Conservation (phyloP, 1,284 basidiomycete genomes). For the Puccinia sorghi region DNA sequence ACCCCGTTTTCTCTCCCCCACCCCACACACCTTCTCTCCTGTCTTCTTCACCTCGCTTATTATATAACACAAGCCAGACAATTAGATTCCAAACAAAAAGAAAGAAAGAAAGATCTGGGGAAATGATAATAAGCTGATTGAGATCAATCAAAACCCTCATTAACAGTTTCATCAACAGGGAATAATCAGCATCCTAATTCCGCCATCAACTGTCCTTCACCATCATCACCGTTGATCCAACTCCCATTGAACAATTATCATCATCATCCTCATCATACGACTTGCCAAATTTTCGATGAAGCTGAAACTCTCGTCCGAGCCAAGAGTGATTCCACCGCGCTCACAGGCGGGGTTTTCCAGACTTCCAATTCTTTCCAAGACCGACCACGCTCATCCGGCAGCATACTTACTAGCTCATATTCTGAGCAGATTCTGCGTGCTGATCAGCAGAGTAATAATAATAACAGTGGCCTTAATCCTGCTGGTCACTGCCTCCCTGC, state of each 20-base stretch:
- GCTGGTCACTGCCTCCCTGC: conserved; percentile 5
- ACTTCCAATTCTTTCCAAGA: conserved; percentile 1
- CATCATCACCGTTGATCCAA: conserved; percentile 23
- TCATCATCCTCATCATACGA: neutral
- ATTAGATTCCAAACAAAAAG: neutral
- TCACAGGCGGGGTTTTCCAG: conserved; percentile 14
- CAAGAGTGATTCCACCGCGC: conserved; percentile 24
- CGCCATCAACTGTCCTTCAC: conserved; percentile 10
- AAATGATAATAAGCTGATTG: neutral
- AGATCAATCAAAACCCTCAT: neutral
- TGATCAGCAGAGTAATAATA: conserved; percentile 7
- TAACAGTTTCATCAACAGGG: conserved; percentile 16
- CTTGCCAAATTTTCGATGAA: conserved; percentile 23
- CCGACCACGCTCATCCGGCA: conserved; percentile 31
- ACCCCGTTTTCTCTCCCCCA: neutral
- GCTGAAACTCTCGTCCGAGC: conserved; percentile 20
- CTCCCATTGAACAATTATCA: neutral
- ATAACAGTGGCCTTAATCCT: conserved; percentile 1
- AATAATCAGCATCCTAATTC: conserved; percentile 10
- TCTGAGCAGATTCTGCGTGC: conserved; percentile 14
- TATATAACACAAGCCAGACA: neutral
- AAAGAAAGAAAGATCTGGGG: neutral
- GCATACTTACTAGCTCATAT: conserved; percentile 7
- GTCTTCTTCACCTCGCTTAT: neutral
- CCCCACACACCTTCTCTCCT: neutral